Evolutionary conservation across 805 yeast genomes (phyloP), one percentile per base, ranked within the genome.

Genomic region (Wickerhamiella musiphila): DNA sequence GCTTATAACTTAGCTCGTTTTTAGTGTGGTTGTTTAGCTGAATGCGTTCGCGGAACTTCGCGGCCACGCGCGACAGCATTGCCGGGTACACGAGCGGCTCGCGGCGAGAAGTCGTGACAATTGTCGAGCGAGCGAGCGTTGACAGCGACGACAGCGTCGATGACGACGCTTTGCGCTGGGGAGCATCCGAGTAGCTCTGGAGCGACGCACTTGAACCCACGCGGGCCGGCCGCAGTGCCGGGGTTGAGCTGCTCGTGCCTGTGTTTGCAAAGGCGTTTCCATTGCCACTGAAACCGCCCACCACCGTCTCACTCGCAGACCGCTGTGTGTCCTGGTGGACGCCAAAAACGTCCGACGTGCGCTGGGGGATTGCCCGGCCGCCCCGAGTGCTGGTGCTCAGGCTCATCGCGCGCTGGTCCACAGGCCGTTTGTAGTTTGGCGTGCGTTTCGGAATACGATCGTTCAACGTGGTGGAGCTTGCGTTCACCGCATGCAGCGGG

Each of bases 71-170:
- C 4, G 94, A 81, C 13, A 90, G 58, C 47, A 81, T 45, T 1
- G 98, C 96, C 2, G 96, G 94, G 51, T 90, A 83, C 2, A 83
- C 84, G 13, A 66, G 58, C 5, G 94, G 92, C 35, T 67, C 63
- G 34, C 58, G 58, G 9, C 64, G 52, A 11, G 65, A 45, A 2
- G 73, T 56, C 1, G 71, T 56, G 10, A 66, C 59, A 23, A 68
- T 52, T 0, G 78, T 62, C 5, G 56, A 50, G 17, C 48, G 39
- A 5, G 45, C 45, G n/a, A 25, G 20, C 27, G 47, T 36, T 16
- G 39, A 35, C 23, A 43, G 17, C 11, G 46, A 42, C 20, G 37
- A 32, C 23, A 43, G 35, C 1, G 48, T 45, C 8, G 44, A 37
- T 5, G 36, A 25, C 33, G 46, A 40, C 5, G 45, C 35, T 28